Percentiles rank a stretch among this genome's conserved stretches.
These are phyloP conservation scores for Chaetomium fimeti DNA, from an alignment of 495 filamentous ascomycete genomes.

Conservation along the genomic window DNA sequence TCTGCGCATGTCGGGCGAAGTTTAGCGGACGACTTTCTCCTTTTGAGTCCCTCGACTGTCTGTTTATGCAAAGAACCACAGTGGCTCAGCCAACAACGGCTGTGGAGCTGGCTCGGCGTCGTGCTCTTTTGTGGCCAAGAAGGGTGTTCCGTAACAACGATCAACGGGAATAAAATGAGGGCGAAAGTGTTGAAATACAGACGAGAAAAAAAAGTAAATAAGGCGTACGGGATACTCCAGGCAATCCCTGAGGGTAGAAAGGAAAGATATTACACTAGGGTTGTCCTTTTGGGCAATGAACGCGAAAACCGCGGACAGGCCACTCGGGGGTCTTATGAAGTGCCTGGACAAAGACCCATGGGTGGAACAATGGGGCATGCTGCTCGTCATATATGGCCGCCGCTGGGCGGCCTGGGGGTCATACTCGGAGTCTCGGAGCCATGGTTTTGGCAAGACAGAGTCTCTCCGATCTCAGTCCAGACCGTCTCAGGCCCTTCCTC, in stretches of 20 bases:
- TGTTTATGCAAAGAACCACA: background rate
- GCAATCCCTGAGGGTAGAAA: slow-evolving; percentile 15
- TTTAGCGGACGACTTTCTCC: slow-evolving; percentile 12
- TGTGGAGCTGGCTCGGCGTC: slow-evolving; percentile 17
- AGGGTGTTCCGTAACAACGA: slow-evolving; percentile 2
- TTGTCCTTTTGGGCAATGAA: slow-evolving; percentile 3
- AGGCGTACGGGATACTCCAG: slow-evolving; percentile 18
- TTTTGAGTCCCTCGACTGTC: background rate
- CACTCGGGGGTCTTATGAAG: slow-evolving; percentile 10
- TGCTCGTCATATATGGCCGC: slow-evolving; percentile 8
- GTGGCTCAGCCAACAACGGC: slow-evolving; percentile 4
- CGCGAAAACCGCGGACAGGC: slow-evolving; percentile 1
- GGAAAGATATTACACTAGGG: slow-evolving; percentile 10
- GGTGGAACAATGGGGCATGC: background rate
- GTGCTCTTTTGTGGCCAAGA: background rate
- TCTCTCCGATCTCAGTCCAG: background rate
- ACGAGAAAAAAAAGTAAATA: background rate
- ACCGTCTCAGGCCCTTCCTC: background rate
- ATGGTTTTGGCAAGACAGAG: background rate
- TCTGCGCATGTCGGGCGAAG: slow-evolving; percentile 31
- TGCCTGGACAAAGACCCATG: slow-evolving; percentile 9
- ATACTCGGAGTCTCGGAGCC: background rate
- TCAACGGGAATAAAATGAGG: slow-evolving; percentile 15
- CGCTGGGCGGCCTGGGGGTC: slow-evolving; percentile 5
- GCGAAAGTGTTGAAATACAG: background rate